A percentile compares a stretch with the other conserved stretches of the same genome.
Evolutionary conservation across 1,284 basidiomycete species (phyloP).

Genomic region (Ceratobasidium papillatum): DNA sequence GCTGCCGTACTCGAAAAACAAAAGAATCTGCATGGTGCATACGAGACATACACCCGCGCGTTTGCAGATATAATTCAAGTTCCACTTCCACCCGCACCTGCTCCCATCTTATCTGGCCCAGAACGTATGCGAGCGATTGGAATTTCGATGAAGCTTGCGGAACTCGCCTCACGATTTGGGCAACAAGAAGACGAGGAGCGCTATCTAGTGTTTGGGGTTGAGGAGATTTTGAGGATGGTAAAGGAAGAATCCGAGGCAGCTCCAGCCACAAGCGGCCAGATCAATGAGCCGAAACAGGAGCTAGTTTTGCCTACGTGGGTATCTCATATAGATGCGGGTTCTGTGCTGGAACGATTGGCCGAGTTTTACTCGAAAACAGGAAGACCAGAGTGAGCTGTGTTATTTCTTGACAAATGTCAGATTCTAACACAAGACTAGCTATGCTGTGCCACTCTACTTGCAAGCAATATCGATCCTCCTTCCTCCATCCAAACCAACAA

Average conservation of each 20-base stretch:
- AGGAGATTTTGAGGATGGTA: constrained; percentile 61
- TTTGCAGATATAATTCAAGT: constrained; percentile 53
- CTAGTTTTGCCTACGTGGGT: constrained; percentile 68
- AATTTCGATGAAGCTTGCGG: constrained; percentile 73
- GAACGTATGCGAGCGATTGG: constrained; percentile 69
- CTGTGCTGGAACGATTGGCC: constrained; percentile 73
- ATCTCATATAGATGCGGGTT: constrained; percentile 66
- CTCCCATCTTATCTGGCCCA: constrained; percentile 51
- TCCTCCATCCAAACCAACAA: constrained; percentile 57
- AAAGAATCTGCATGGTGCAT: constrained; percentile 60
- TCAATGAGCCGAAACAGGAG: constrained; percentile 42
- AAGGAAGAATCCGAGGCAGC: constrained; percentile 9
- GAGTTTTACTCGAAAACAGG: constrained; percentile 67
- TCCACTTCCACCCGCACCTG: constrained; percentile 44
- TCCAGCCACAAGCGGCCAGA: constrained; percentile 45
- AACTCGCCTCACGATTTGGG: constrained; percentile 59
- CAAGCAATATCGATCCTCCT: constrained; percentile 72
- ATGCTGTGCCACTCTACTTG: constrained; percentile 70
- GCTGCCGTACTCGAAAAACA: constrained; percentile 67
- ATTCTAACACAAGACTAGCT: constrained; percentile 54
- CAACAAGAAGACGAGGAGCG: constrained; percentile 62
- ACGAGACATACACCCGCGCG: constrained; percentile 60
- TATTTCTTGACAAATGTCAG: constrained; percentile 36
- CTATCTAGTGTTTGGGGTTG: constrained; percentile 70
- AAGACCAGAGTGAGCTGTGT: constrained; percentile 64